Percentiles rank a stretch among this genome's conserved stretches.
phyloP scores from a whole-genome alignment of 169 alveolate genomes.

The Cryptosporidium ubiquitum region DNA sequence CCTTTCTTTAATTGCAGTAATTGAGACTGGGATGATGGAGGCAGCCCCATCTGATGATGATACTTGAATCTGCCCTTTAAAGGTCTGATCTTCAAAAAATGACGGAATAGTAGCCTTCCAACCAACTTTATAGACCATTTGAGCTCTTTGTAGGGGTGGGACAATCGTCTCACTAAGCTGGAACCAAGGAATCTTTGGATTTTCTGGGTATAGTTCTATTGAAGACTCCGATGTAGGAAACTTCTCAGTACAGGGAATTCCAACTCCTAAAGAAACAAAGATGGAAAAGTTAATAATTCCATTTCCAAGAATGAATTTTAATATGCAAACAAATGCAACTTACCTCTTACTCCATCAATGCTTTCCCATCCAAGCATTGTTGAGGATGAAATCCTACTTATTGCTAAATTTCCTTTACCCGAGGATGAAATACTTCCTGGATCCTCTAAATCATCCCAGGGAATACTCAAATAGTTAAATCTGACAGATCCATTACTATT shows the following conservation, averaged over 20 bases:
- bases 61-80: constrained; percentile 37
- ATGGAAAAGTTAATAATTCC: not conserved
- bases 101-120: constrained; percentile 34
- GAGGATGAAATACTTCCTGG: not conserved
- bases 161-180: constrained; percentile 42
- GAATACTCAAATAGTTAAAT: constrained; percentile 44
- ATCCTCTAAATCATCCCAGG: constrained; percentile 49
- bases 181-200: constrained; percentile 71
- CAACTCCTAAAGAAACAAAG: constrained; percentile 40
- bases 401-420: not conserved
- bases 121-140: constrained; percentile 35
- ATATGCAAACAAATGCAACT: not conserved
- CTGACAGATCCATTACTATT: constrained; percentile 44
- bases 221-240: constrained; percentile 51
- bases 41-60: constrained; percentile 68
- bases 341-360: constrained; percentile 66
- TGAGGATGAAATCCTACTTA: constrained; percentile 13
- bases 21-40: constrained; percentile 46
- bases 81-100: not conserved
- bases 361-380: constrained; percentile 74
- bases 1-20: constrained; percentile 13
- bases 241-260: constrained; percentile 56
- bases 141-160: constrained; percentile 63
- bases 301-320: not conserved
- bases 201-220: constrained; percentile 44